These are phyloP conservation scores for Globisporangium megalacanthum DNA, from an alignment of 352 stramenopile genomes.

Conservation along the genomic window DNA sequence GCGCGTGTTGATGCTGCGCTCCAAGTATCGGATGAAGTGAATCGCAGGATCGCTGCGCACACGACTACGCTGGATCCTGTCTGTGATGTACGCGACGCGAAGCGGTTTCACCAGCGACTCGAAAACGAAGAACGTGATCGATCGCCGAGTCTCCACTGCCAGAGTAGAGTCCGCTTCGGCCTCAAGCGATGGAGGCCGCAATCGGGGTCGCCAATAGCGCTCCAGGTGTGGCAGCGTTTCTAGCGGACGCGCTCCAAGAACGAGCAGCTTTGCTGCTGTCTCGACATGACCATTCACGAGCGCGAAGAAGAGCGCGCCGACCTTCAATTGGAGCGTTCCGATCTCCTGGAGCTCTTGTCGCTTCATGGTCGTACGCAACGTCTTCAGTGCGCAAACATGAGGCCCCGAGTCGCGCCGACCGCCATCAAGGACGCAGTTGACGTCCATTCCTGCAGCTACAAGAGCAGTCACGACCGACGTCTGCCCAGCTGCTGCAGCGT, in stretches of 20 bases:
- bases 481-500: constrained; percentile 41
- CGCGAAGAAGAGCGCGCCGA: constrained; percentile 42
- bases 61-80: not conserved
- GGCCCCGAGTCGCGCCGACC: not conserved
- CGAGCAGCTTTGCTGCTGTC: constrained; percentile 49
- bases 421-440: constrained; percentile 33
- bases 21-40: constrained; percentile 37
- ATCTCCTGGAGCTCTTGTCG: not conserved
- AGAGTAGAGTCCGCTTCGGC: not conserved
- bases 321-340: constrained; percentile 11
- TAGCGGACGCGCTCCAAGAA: constrained; percentile 43
- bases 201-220: constrained; percentile 6
- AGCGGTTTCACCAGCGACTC: constrained; percentile 22
- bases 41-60: constrained; percentile 4
- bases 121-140: constrained; percentile 12
- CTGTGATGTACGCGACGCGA: constrained; percentile 11
- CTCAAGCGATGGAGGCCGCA: not conserved
- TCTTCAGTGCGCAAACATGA: not conserved
- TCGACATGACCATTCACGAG: constrained; percentile 46
- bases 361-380: not conserved
- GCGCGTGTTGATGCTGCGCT: constrained; percentile 35
- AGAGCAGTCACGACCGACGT: constrained; percentile 35
- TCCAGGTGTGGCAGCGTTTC: constrained; percentile 34
- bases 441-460: constrained; percentile 45
- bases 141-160: not conserved